Base-by-base conservation (phyloP, 2,329 filamentous ascomycete species). In the Scytalidium sp. region DNA sequence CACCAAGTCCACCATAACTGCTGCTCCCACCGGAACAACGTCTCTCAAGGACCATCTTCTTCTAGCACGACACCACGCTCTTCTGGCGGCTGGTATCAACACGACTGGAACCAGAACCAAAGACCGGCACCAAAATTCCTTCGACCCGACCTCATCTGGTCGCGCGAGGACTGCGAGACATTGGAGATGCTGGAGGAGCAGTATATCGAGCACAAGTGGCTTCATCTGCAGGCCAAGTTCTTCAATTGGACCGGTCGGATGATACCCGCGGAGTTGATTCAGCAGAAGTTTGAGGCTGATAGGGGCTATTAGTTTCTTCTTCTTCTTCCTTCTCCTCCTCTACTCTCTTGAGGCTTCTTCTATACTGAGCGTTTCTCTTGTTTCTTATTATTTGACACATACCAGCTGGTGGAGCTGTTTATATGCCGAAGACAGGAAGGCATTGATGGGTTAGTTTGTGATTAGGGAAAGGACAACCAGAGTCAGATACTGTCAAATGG, bases 191-290 rank as follows among this genome's bases (percentile, higher is more conserved):
- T 67, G 41, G 51, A 57, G 45, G 49, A 45, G 21, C 50, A 54
- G 19, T 57, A 66, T 44, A 32, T 43, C 4, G 43, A 57, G 25
- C 46, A 61, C 5, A 65, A 62, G 47, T 67, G 64, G 64, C 29
- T 60, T 40, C 54, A 62, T 17, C 51, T 67, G 8, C 63, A 66
- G 43, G 58, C 60, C 29, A 52, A 46, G 1, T 66, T 67, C 43
- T 66, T 53, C n/a, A 65, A 64, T 45, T 59, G 55, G 49, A 66
- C 64, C 8, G 63, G 62, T 2, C 50, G 63, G 21, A 64, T 64
- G 61, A 46, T 67, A 3, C 47, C 41, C 10, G 55, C 56, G 27
- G 56, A 60, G 41, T 45, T 64, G 20, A 64, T 66, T 32, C 50
- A 64, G 54, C 44, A 43, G 48, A 67, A 67, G 53, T 67, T 65